These are phyloP conservation scores for Orbilia oligospora DNA, from an alignment of 2,329 filamentous ascomycete genomes.

Conservation along the genomic window DNA sequence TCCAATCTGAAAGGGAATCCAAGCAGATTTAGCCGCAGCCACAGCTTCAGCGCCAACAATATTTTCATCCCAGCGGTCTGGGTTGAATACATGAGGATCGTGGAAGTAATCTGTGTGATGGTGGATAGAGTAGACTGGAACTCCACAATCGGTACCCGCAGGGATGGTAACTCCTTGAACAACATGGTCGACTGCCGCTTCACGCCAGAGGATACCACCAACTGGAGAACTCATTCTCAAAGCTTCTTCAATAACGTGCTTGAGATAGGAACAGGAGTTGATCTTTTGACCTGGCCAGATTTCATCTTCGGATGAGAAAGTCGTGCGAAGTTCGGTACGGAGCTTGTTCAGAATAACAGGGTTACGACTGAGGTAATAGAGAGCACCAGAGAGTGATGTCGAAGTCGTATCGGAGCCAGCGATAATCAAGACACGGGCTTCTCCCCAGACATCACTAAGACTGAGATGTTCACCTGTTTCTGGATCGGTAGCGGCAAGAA, in stretches of 20 bases:
- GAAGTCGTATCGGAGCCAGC: constrained; percentile 77
- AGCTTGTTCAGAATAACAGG: constrained; percentile 69
- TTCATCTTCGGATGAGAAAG: constrained; percentile 72
- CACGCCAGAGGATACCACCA: constrained; percentile 74
- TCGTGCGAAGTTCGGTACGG: constrained; percentile 71
- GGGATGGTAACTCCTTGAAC: constrained; percentile 73
- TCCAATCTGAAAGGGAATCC: constrained; percentile 80
- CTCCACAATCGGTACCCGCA: constrained; percentile 75
- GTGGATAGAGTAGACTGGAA: constrained; percentile 78
- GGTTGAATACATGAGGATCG: constrained; percentile 73
- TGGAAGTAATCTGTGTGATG: constrained; percentile 77
- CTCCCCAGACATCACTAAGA: constrained; percentile 78
- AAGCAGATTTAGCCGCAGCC: constrained; percentile 75
- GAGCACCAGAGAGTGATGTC: constrained; percentile 73
- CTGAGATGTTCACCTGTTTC: constrained; percentile 78
- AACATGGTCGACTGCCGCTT: constrained; percentile 68
- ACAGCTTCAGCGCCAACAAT: constrained; percentile 66
- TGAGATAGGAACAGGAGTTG: constrained; percentile 73
- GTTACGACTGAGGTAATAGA: constrained; percentile 76
- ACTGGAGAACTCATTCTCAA: constrained; percentile 76
- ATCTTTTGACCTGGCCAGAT: constrained; percentile 72
- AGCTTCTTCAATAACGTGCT: constrained; percentile 76
- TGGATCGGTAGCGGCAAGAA: constrained; percentile 79
- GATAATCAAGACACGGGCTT: constrained; percentile 75
- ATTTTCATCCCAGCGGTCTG: constrained; percentile 74